Base-by-base conservation (phyloP, 2,329 filamentous ascomycete genomes). In the Shiraia bambusicola region DNA sequence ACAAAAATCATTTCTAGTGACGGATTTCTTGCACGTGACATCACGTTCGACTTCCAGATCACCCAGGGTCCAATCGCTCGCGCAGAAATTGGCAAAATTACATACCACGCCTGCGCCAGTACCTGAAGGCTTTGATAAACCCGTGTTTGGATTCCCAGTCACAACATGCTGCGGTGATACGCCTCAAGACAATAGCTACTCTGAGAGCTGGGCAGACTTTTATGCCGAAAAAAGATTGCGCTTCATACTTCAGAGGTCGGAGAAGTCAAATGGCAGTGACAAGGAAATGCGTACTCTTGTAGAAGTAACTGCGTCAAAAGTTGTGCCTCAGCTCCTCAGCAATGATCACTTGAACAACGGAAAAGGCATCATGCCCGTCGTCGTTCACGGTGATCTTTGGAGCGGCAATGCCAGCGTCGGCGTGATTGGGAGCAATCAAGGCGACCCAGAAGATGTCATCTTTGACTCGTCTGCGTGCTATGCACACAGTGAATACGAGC, bases 371-470 rank as follows among this genome's bases (percentile, higher is more conserved):
- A 73, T 66, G n/a, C 89, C 91, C 0, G 90, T 93, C 0, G 79
- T 95, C 5, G 76, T 95, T 0, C 92, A 97, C 61, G 92, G 92
- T 1, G 91, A 96, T 70, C 69, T 96, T n/a, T 96, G 92, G 92
- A 87, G 83, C 51, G 92, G 92, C 0, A 96, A 96, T 66, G 82
- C 86, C 35, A 81, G 82, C 9, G 69, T 73, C 3, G 90, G 86
- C 0, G 74, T 73, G 29, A 84, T 95, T 29, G 64, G 63, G 4
- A 46, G 27, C 37, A 69, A 72, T 1, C 69, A 69, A 28, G 75
- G 76, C 0, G 87, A 91, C 52, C 84, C 76, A 0, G 87, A 92
- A 54, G 87, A 90, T 51, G 81, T 95, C 1, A 81, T 95, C 1
- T 96, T 83, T 61, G 92, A 96, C 62, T 83, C 90, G 0, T 86